These are phyloP conservation scores for Colletotrichum sp. DNA, from an alignment of 2,329 filamentous ascomycete species.

Conservation along the genomic window DNA sequence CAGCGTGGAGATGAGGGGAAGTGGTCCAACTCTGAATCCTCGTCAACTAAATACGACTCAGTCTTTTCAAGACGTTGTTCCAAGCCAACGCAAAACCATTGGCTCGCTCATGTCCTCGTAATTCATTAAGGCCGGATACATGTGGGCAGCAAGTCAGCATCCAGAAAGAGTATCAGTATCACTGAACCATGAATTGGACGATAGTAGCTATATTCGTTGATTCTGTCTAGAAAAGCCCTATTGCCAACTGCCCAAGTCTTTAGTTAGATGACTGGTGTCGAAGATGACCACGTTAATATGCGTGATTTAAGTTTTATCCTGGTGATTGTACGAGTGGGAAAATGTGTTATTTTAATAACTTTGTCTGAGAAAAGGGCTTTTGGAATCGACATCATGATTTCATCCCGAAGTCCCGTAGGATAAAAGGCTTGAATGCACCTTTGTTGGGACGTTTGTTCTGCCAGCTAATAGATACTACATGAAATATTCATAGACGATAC, in stretches of 20 bases:
- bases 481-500: background rate
- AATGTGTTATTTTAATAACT: too few relatives aligned
- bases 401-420: too few relatives aligned
- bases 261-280: too few relatives aligned
- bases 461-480: rapidly evolving
- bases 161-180: background rate
- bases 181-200: background rate
- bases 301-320: too few relatives aligned
- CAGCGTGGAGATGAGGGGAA: background rate
- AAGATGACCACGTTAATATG: too few relatives aligned
- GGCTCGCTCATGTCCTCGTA: rapidly evolving
- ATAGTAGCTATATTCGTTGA: background rate
- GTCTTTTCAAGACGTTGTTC: background rate
- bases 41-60: background rate
- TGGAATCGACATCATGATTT: too few relatives aligned
- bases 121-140: background rate
- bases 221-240: rapidly evolving
- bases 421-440: background rate
- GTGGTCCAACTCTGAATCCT: background rate
- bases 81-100: background rate
- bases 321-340: too few relatives aligned
- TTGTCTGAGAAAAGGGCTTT: too few relatives aligned
- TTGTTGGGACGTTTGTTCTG: background rate
- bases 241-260: rapidly evolving
- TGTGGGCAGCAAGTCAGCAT: background rate